Percentiles rank a stretch among this genome's conserved stretches.
These are phyloP conservation scores for Raphanus raphanistrum DNA, from an alignment of 345 rosid genomes.

Conservation along the genomic window DNA sequence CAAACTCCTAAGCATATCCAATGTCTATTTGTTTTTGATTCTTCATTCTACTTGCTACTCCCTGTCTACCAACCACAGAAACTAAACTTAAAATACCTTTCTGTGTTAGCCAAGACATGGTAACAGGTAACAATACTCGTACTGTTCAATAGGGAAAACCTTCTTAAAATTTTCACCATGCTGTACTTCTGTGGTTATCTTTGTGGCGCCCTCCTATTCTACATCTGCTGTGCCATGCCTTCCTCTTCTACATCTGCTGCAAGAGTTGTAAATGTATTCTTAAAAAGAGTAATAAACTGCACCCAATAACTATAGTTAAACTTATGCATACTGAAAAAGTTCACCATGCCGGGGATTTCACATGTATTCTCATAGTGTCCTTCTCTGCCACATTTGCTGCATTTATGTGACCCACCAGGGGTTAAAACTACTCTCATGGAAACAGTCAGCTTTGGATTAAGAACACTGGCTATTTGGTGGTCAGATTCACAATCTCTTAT, in stretches of 20 bases:
- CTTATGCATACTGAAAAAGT: too few species aligned
- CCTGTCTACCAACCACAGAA: not conserved
- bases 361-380: not conserved
- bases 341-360: not conserved
- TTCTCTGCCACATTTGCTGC: not conserved
- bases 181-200: not conserved
- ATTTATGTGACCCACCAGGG: not conserved
- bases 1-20: not conserved
- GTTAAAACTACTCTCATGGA: not conserved
- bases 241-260: not conserved
- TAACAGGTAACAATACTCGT: not conserved
- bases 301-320: too few species aligned
- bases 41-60: not conserved
- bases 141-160: not conserved
- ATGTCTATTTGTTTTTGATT: not conserved
- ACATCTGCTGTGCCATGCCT: not conserved
- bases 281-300: too few species aligned
- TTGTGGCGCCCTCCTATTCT: not conserved
- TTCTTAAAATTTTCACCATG: not conserved
- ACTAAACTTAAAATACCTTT: not conserved
- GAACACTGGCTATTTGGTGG: not conserved
- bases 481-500: not conserved
- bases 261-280: too few species aligned
- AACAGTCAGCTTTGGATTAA: not conserved
- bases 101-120: not conserved